Evolutionary conservation across 2,329 filamentous ascomycete genomes (phyloP), one percentile per base, ranked within the genome.

Genomic region (Colletotrichum viniferum): DNA sequence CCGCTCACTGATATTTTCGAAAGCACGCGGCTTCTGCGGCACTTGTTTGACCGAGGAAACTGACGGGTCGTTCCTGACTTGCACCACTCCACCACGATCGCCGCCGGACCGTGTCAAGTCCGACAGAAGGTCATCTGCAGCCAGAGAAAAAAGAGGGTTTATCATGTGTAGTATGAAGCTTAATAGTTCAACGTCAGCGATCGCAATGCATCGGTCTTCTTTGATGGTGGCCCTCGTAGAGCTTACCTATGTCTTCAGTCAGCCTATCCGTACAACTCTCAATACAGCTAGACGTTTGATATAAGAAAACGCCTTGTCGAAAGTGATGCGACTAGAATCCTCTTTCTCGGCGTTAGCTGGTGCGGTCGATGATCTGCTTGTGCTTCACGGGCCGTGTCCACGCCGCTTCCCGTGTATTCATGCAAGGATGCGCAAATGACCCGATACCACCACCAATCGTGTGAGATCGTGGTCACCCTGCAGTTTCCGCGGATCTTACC

Each of bases 191-290:
- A n/a, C 0, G n/a, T 21, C 5, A 48, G n/a, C n/a, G 18, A 48
- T 21, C 18, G n/a, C 43, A 48, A 48, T 48, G 3, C 0, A 48
- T 21, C 43, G 43, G n/a, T 48, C n/a, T 48, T 48, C 10, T 21
- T 21, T 13, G 10, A 13, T 4, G 43, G 4, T 48, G n/a, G 43
- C 18, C n/a, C 43, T 1, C 13, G 43, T 48, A 0, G 1, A 48
- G n/a, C 43, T 48, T 21, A 12, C 2, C 43, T 7, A n/a, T 7
- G 9, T 21, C 0, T n/a, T 4, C 43, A 13, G 0, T 7, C 1
- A 21, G n/a, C n/a, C n/a, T 48, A 0, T 21, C 43, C n/a, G n/a
- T 12, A 48, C 21, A 13, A n/a, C 7, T 10, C 30, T 32, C 30
- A 12, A 12, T 32, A 32, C 30, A 5, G 4, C 4, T 38, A 38